These are phyloP conservation scores for Arctostaphylos glauca DNA, from an alignment of 148 eudicot genomes.

Conservation along the genomic window DNA sequence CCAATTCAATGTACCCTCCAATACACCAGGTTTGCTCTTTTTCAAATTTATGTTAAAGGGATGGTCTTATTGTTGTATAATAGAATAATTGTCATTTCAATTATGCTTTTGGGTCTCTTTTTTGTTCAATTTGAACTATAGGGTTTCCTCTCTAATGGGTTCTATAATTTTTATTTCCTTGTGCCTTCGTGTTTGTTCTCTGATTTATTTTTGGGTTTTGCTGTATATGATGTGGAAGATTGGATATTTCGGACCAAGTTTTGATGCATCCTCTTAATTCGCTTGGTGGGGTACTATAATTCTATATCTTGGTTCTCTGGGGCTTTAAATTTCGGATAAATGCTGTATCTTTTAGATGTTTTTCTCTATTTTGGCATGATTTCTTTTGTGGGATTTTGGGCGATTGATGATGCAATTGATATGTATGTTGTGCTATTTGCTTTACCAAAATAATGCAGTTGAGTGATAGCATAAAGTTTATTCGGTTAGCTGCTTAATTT, in stretches of 20 bases:
- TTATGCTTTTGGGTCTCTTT: not conserved
- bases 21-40: conserved; percentile 75
- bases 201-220: not conserved
- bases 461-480: not conserved
- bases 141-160: not conserved
- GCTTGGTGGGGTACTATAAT: not conserved
- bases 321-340: not conserved
- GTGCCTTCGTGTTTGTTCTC: not conserved
- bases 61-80: not conserved
- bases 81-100: not conserved
- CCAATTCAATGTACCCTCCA: conserved; percentile 96
- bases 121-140: not conserved
- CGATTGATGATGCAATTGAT: not conserved
- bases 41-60: not conserved
- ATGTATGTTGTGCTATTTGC: not conserved
- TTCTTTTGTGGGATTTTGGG: not conserved
- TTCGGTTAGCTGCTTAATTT: not conserved
- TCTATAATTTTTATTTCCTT: not conserved
- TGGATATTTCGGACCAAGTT: not conserved
- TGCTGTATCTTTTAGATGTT: not conserved
- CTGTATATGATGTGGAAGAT: not conserved
- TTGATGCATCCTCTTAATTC: conserved; percentile 2
- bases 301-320: not conserved
- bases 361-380: not conserved
- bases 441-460: not conserved